Base-by-base conservation (phyloP, 495 filamentous ascomycete genomes). In the Talaromyces trachyspermus region DNA sequence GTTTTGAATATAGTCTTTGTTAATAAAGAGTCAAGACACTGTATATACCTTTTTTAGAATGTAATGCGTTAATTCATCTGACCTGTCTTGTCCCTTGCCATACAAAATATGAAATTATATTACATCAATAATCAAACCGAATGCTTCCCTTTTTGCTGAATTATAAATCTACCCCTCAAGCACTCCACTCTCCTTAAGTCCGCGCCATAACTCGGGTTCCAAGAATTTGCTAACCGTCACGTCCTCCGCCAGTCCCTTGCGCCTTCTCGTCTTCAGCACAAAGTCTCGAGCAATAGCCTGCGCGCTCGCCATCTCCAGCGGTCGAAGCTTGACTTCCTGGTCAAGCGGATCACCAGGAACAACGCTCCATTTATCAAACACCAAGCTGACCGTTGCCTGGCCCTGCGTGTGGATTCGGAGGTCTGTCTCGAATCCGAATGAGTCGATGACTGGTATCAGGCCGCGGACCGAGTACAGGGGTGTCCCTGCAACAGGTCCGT, bases 361-460 rank as follows among this genome's bases (percentile, higher is more conserved):
- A 43, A 95, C 85, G 51, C 74, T 86, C 92, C 92, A 98, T 32
- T 88, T 80, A 55, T 98, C 92, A 64, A 98, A 98, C 1, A 89
- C 87, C n/a, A 97, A 73, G 55, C 81, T 89, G 40, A 95, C 79
- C 61, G 86, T 85, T 24, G 88, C 86, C 60, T 90, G 86, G 32
- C 92, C 91, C 62, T 95, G 89, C 0, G 94, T 97, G 60, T 95
- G 89, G 55, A 97, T 97, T 40, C 92, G 72, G 33, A 97, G 74
- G 68, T 98, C 92, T 2, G 92, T 97, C 67, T 98, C 92, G 63
- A 98, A 96, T 5, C 92, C 92, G 59, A 98, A 98, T 9, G 79
- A 85, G 68, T 98, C 92, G 55, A 98, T 94, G 26, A 98, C 92
- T 1, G 92, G 92, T 40, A 98, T 85, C 19, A 95, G 72, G 2